Conservation (phyloP, 306 rosid genomes). For the Corylus avellana region DNA sequence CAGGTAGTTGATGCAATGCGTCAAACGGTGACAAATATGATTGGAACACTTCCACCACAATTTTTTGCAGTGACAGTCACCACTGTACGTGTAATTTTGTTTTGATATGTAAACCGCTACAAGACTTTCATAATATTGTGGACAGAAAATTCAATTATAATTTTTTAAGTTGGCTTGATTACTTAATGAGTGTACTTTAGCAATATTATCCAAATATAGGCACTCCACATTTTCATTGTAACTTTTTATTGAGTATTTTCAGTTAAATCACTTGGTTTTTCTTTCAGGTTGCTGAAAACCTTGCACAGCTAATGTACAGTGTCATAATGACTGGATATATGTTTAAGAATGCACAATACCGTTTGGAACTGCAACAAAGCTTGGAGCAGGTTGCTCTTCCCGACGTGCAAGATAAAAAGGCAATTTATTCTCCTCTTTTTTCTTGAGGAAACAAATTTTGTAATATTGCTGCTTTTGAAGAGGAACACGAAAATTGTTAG, state of each 20-base stretch:
- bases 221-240: background rate
- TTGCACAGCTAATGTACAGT: conserved; percentile 98
- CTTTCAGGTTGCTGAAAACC: conserved; percentile 93
- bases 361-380: conserved; percentile 92
- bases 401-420: conserved; percentile 76
- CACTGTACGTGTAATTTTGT: conserved; percentile 54
- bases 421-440: conserved; percentile 20
- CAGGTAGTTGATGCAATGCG: conserved; percentile 99
- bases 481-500: background rate
- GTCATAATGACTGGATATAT: conserved; percentile 97
- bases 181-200: background rate
- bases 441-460: background rate
- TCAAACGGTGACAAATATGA: conserved; percentile 95
- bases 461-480: background rate
- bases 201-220: background rate
- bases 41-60: conserved; percentile 95
- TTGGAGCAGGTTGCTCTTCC: conserved; percentile 95
- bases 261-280: conserved; percentile 29
- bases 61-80: conserved; percentile 82
- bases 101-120: background rate
- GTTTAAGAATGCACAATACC: conserved; percentile 92
- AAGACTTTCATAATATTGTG: background rate
- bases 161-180: background rate
- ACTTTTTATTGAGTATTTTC: conserved; percentile 6
- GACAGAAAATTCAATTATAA: background rate